A percentile compares a stretch with the other conserved stretches of the same genome.
Conservation (phyloP, 2,329 filamentous ascomycete species). For the Fusarium camptoceras region DNA sequence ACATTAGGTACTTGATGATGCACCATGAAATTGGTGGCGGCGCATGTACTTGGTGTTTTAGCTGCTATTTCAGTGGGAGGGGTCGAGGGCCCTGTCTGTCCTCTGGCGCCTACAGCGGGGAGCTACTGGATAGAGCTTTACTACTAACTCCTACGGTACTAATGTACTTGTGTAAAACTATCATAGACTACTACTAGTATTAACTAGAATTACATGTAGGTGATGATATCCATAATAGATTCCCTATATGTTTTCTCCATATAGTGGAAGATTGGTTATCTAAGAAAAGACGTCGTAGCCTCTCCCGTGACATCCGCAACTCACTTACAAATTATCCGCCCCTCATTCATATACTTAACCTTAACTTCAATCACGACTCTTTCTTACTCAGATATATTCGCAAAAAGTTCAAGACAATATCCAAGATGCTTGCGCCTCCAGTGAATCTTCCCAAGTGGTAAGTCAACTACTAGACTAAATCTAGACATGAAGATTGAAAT, state of each 20-base stretch:
- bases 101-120: conserved; percentile 10
- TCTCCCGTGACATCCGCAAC: conserved; percentile 32
- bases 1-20: conserved; percentile 14
- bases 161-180: not conserved
- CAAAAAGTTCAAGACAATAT: not conserved
- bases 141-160: too few relatives aligned
- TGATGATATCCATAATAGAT: not conserved
- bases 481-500: not conserved
- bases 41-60: conserved; percentile 21
- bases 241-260: not conserved
- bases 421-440: conserved; percentile 61
- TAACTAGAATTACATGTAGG: not conserved
- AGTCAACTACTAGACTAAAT: conserved; percentile 43
- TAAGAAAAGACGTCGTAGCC: not conserved
- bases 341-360: conserved; percentile 18
- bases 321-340: conserved; percentile 26
- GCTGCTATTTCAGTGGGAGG: conserved; percentile 7
- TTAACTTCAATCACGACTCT: not conserved
- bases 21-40: not conserved
- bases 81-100: conserved; percentile 13
- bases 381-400: not conserved
- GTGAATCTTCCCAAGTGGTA: conserved; percentile 70
- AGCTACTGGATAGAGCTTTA: not conserved
- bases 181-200: not conserved
- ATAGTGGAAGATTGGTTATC: not conserved